These are phyloP conservation scores for Uncinocarpus reesii DNA, from an alignment of 2,329 filamentous ascomycete genomes.

Conservation along the genomic window DNA sequence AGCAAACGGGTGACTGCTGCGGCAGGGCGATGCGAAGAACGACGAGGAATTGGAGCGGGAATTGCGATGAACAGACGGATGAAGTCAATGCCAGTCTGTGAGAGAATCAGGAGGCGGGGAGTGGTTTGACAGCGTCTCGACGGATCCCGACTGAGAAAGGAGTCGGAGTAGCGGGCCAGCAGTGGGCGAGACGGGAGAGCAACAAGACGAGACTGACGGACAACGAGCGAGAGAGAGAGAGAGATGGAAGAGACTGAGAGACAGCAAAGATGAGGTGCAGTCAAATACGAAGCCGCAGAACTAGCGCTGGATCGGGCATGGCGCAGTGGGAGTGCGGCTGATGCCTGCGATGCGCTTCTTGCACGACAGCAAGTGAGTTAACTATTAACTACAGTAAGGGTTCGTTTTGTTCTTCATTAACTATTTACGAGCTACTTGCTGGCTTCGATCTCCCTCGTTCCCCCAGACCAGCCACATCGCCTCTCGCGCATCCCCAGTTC, in stretches of 20 bases:
- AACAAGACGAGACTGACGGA: neutral
- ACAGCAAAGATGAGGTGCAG: neutral
- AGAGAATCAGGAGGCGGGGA: neutral
- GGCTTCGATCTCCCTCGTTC: no score
- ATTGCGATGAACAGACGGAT: neutral
- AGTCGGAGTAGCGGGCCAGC: no score
- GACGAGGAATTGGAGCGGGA: neutral
- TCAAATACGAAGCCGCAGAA: neutral
- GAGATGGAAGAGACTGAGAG: neutral
- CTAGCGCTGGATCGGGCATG: conserved; percentile 7
- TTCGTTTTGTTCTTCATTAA: no score
- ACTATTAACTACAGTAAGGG: no score
- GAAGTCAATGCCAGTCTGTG: neutral
- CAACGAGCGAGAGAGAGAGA: neutral
- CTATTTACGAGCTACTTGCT: no score
- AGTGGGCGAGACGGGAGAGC: neutral
- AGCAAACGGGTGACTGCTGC: no score
- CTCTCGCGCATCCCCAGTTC: no score
- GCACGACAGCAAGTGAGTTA: no score
- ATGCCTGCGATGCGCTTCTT: no score
- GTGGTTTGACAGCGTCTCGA: no score
- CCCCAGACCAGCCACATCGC: no score
- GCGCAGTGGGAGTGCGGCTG: conserved; percentile 2
- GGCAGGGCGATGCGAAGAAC: neutral
- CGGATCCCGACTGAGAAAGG: no score